Conservation (phyloP, 495 filamentous ascomycete genomes). For the Talaromyces nanjingensis region DNA sequence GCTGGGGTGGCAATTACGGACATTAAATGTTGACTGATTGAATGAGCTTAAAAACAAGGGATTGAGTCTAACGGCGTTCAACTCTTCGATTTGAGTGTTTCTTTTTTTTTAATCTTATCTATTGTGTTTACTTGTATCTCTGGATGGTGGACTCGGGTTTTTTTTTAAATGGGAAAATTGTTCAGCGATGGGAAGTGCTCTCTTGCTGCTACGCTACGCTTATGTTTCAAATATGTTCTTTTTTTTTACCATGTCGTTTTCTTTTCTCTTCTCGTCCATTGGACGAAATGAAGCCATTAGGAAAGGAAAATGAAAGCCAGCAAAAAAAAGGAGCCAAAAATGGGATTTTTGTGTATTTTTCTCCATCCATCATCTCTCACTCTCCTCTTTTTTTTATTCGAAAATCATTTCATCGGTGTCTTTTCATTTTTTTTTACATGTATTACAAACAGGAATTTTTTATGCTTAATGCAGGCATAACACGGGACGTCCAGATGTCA, state of each 20-base stretch:
- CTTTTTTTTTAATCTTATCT: conserved; percentile 10
- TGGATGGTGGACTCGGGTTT: conserved; percentile 5
- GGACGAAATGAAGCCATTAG: neutral
- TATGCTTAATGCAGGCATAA: neutral
- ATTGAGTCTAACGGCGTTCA: conserved; percentile 13
- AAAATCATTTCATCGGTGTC: neutral
- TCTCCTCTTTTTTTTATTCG: conserved; percentile 7
- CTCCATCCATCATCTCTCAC: conserved; percentile 10
- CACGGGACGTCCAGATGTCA: neutral
- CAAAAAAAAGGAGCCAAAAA: neutral
- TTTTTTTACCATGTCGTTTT: conserved; percentile 1
- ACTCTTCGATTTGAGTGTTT: conserved; percentile 25
- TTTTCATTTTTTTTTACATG: neutral
- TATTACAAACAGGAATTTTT: conserved; percentile 1
- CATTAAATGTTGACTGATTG: conserved; percentile 16
- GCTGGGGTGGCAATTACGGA: conserved; percentile 65
- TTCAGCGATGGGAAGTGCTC: conserved; percentile 11
- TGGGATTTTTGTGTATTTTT: conserved; percentile 7
- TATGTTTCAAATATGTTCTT: conserved; percentile 1
- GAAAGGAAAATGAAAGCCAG: conserved; percentile 1
- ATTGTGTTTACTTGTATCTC: conserved; percentile 10
- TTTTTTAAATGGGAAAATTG: conserved; percentile 7
- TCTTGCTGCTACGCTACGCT: conserved; percentile 7
- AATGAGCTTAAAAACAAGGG: conserved; percentile 16
- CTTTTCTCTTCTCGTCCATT: neutral